Percentiles rank a stretch among this genome's conserved stretches.
Evolutionary conservation across 1,139 yeast genomes (phyloP).

Genomic region (Suhomyces guaymorum): DNA sequence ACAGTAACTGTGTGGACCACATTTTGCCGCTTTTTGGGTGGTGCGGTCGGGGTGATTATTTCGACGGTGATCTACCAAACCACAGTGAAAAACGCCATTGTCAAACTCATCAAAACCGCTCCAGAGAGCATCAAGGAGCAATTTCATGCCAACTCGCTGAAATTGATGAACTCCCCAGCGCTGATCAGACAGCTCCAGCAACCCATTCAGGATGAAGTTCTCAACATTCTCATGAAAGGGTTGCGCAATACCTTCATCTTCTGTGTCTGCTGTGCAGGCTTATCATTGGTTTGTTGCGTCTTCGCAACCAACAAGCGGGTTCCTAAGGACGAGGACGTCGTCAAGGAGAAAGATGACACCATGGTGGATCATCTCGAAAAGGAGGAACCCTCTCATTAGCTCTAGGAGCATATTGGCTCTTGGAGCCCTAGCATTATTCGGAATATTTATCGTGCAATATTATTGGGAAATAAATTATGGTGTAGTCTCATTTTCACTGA

Average conservation of each 20-base stretch:
- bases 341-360: not conserved
- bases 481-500: no score
- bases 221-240: constrained; percentile 36
- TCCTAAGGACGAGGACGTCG: not conserved
- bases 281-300: constrained; percentile 29
- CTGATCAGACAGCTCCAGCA: constrained; percentile 21
- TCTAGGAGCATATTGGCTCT: no score
- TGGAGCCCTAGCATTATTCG: no score
- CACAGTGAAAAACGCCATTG: constrained; percentile 7
- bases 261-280: constrained; percentile 33
- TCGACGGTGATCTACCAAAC: constrained; percentile 20
- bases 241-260: constrained; percentile 43
- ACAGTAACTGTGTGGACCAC: constrained; percentile 22
- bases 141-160: constrained; percentile 18
- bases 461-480: no score
- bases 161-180: constrained; percentile 10
- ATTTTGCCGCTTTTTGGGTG: constrained; percentile 22
- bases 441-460: no score
- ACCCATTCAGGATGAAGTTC: constrained; percentile 22
- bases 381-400: no score
- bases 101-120: constrained; percentile 9
- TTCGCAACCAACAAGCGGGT: constrained; percentile 15
- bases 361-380: not conserved
- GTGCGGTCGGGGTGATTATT: constrained; percentile 20
- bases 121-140: constrained; percentile 8